phyloP scores from a whole-genome alignment of 129 eudicot genomes.

The Cynara cardunculus region DNA sequence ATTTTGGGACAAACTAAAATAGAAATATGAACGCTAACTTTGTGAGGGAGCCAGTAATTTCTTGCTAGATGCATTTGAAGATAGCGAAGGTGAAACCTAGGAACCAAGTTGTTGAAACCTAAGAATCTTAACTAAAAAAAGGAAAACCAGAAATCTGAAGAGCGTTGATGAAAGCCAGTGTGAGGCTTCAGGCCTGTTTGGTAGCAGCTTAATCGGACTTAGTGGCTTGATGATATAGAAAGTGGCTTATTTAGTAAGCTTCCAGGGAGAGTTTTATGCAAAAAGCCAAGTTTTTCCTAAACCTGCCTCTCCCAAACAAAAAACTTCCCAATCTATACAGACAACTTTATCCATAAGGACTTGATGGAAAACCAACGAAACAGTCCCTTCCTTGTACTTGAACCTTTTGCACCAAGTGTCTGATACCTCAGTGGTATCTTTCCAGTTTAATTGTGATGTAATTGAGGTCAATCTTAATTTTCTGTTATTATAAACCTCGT shows the following conservation, averaged over 20 bases:
- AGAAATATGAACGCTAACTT: neutral
- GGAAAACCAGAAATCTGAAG: neutral
- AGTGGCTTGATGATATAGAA: too few relatives aligned
- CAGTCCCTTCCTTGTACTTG: neutral
- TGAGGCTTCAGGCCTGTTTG: neutral
- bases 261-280: too few relatives aligned
- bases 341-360: too few relatives aligned
- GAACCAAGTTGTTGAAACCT: neutral
- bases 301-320: too few relatives aligned
- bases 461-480: neutral
- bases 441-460: neutral
- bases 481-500: neutral
- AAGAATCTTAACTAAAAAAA: too few relatives aligned
- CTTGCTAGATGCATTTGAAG: neutral
- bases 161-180: neutral
- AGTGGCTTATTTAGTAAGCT: too few relatives aligned
- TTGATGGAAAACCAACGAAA: too few relatives aligned
- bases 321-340: too few relatives aligned
- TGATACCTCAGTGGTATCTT: neutral
- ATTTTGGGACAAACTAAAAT: neutral
- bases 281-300: too few relatives aligned
- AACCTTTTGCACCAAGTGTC: neutral
- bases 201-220: too few relatives aligned
- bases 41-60: neutral
- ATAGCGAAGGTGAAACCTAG: neutral